Evolutionary conservation across 73 alveolate species (phyloP).

Genomic region (Blepharisma japonicum): DNA sequence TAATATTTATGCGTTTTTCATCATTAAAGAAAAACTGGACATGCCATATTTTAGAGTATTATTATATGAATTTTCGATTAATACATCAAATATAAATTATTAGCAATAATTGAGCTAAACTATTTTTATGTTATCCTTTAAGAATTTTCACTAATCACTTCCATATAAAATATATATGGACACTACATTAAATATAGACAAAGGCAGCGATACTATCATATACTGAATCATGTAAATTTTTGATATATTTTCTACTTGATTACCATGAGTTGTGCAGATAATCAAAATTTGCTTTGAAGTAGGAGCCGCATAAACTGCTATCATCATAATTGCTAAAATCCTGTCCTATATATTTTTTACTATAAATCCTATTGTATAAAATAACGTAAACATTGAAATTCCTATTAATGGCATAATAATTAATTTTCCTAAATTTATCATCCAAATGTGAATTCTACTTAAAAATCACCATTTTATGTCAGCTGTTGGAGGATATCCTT

Average conservation of each 20-base stretch:
- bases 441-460: background rate
- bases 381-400: background rate
- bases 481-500: constrained; percentile 21
- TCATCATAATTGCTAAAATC: background rate
- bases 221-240: background rate
- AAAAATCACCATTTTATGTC: background rate
- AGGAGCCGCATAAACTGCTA: constrained; percentile 7
- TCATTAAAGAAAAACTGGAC: too few species aligned
- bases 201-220: background rate
- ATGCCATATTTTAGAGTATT: too few species aligned
- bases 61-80: too few species aligned
- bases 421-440: constrained; percentile 1
- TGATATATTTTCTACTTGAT: background rate
- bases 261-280: background rate
- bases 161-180: too few species aligned
- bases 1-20: too few species aligned
- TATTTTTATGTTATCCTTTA: too few species aligned
- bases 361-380: background rate
- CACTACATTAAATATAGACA: too few species aligned
- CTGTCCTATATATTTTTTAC: background rate
- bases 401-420: constrained; percentile 7
- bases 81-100: too few species aligned
- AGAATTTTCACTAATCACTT: too few species aligned
- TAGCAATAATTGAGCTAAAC: too few species aligned
- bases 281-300: constrained; percentile 18